phyloP scores from a whole-genome alignment of 1,139 yeast species.

The Yamadazyma dushanensis region DNA sequence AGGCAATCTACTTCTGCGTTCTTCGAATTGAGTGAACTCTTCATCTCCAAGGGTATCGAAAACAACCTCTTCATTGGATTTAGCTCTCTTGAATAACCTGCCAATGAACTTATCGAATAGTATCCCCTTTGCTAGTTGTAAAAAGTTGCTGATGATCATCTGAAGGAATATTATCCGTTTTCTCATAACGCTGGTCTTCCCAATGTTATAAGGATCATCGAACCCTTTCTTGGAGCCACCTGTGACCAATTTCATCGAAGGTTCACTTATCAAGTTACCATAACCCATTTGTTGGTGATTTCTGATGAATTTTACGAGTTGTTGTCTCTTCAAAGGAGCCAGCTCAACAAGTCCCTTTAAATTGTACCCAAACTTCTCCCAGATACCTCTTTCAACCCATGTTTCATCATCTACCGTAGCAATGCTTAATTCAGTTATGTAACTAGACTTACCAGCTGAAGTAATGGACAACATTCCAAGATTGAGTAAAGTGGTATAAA shows the following conservation, averaged over 20 bases:
- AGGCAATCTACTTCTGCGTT: constrained; percentile 25
- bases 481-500: constrained; percentile 59
- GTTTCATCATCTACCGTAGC: constrained; percentile 52
- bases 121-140: constrained; percentile 27
- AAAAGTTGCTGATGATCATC: constrained; percentile 20
- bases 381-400: constrained; percentile 52
- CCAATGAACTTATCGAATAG: constrained; percentile 14
- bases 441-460: constrained; percentile 66
- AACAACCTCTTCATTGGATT: constrained; percentile 1
- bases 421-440: constrained; percentile 58
- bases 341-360: constrained; percentile 5
- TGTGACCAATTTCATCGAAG: constrained; percentile 27
- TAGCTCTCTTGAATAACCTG: constrained; percentile 2
- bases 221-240: constrained; percentile 13
- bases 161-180: constrained; percentile 22
- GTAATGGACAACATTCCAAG: constrained; percentile 64
- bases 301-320: constrained; percentile 17
- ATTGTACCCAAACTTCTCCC: constrained; percentile 19
- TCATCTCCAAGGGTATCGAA: constrained; percentile 17
- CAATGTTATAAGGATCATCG: constrained; percentile 13
- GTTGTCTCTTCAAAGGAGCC: not conserved
- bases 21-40: constrained; percentile 22
- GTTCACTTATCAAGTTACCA: constrained; percentile 31
- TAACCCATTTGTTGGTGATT: constrained; percentile 28
- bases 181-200: constrained; percentile 21